These are phyloP conservation scores for Avena insularis DNA, from an alignment of 176 grass and related monocot species.

Conservation along the genomic window DNA sequence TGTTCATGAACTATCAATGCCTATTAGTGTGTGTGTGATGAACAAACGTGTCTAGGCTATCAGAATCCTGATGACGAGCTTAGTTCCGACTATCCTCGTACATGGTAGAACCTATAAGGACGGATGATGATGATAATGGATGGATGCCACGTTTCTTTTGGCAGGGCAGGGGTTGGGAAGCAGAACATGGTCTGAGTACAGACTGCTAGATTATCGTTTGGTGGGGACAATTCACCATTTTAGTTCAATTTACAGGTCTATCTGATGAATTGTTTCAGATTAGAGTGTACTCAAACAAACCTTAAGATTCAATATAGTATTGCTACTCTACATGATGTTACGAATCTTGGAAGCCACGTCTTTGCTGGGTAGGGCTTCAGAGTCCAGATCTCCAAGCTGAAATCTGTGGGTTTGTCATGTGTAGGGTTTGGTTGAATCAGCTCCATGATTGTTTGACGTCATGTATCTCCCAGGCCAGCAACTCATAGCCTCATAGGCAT, in stretches of 20 bases:
- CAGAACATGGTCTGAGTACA: neutral
- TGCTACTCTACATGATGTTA: conserved; percentile 15
- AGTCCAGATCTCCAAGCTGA: neutral
- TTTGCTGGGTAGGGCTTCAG: conserved; percentile 5
- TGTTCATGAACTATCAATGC: neutral
- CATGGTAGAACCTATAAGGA: neutral
- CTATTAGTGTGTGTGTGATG: neutral
- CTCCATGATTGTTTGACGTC: neutral
- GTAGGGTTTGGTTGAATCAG: conserved; percentile 17
- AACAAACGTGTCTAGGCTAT: neutral
- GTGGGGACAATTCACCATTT: neutral
- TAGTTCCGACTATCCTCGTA: neutral
- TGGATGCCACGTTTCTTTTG: neutral
- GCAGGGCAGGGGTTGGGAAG: too few relatives aligned
- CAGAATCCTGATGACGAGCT: conserved; percentile 22
- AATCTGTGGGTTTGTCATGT: conserved; percentile 29
- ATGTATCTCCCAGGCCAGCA: conserved; percentile 46
- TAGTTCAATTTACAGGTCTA: neutral
- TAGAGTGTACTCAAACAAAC: neutral
- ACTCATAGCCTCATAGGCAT: conserved; percentile 68
- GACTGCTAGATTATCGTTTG: neutral
- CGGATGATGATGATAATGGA: neutral
- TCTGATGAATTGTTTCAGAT: neutral
- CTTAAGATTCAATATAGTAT: neutral
- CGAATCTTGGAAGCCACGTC: neutral